phyloP scores from a whole-genome alignment of 805 yeast genomes.

The Tetrapisispora arboricola region DNA sequence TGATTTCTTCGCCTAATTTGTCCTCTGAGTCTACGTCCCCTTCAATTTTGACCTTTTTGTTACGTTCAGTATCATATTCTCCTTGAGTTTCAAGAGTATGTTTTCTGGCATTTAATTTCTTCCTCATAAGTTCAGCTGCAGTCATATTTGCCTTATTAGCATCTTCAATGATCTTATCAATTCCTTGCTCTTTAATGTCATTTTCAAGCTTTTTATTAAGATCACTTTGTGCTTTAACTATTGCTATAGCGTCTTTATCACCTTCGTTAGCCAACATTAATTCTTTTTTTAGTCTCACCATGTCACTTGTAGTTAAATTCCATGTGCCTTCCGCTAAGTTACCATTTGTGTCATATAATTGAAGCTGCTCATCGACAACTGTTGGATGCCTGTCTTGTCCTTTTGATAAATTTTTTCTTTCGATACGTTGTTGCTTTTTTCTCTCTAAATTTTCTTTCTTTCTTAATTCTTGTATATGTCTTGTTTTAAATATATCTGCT shows the following conservation, averaged over 20 bases:
- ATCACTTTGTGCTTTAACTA: slow-evolving; percentile 36
- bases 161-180: slow-evolving; percentile 23
- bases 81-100: slow-evolving; percentile 20
- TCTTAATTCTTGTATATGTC: slow-evolving; percentile 60
- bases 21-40: slow-evolving; percentile 3
- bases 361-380: slow-evolving; percentile 59
- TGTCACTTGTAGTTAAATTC: slow-evolving; percentile 57
- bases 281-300: slow-evolving; percentile 52
- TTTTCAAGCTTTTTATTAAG: slow-evolving; percentile 18
- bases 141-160: slow-evolving; percentile 34
- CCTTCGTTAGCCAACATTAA: slow-evolving; percentile 64
- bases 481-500: slow-evolving; percentile 59
- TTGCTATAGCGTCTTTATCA: slow-evolving; percentile 58
- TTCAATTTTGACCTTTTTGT: slow-evolving; percentile 14
- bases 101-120: slow-evolving; percentile 25
- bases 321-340: slow-evolving; percentile 57
- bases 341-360: slow-evolving; percentile 68
- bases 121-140: slow-evolving; percentile 38
- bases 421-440: slow-evolving; percentile 31
- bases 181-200: slow-evolving; percentile 22
- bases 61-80: slow-evolving; percentile 7
- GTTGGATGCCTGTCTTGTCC: slow-evolving; percentile 72
- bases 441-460: slow-evolving; percentile 56
- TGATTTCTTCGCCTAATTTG: slow-evolving; percentile 15
- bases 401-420: slow-evolving; percentile 39